A percentile compares a stretch with the other conserved stretches of the same genome.
phyloP scores from a whole-genome alignment of 805 yeast species.

The Ogataea pignaliae region DNA sequence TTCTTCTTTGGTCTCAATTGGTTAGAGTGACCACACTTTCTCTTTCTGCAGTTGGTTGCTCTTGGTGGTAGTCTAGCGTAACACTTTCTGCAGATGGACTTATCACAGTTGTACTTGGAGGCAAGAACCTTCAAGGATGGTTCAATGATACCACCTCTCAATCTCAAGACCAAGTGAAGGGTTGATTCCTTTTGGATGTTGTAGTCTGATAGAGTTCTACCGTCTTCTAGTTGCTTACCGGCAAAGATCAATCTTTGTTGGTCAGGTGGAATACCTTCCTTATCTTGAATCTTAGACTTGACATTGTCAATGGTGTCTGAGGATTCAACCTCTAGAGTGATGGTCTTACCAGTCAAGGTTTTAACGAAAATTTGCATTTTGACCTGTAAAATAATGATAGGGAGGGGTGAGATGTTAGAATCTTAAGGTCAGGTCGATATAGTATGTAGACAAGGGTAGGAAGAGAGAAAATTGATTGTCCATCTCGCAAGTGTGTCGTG shows the following conservation, averaged over 20 bases:
- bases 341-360: conserved; percentile 99
- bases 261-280: conserved; percentile 96
- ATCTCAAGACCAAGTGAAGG: conserved; percentile 58
- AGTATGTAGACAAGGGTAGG: neutral
- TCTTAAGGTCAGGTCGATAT: neutral
- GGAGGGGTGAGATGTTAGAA: conserved; percentile 9
- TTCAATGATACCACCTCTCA: conserved; percentile 88
- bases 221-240: conserved; percentile 95
- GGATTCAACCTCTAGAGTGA: conserved; percentile 80
- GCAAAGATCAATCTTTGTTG: conserved; percentile 94
- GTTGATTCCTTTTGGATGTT: conserved; percentile 91
- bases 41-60: conserved; percentile 99
- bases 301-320: conserved; percentile 95
- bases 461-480: neutral
- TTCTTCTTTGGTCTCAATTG: conserved; percentile 99
- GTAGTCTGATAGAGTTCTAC: conserved; percentile 91
- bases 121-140: conserved; percentile 99
- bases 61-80: conserved; percentile 99
- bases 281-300: conserved; percentile 92
- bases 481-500: neutral
- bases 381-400: conserved; percentile 18
- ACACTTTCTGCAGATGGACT: conserved; percentile 98
- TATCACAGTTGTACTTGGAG: conserved; percentile 99
- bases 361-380: conserved; percentile 96
- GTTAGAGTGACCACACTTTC: conserved; percentile 99